Evolutionary conservation across 1,284 basidiomycete genomes (phyloP), one percentile per base, ranked within the genome.

Genomic region (Entoloma clypeatum): DNA sequence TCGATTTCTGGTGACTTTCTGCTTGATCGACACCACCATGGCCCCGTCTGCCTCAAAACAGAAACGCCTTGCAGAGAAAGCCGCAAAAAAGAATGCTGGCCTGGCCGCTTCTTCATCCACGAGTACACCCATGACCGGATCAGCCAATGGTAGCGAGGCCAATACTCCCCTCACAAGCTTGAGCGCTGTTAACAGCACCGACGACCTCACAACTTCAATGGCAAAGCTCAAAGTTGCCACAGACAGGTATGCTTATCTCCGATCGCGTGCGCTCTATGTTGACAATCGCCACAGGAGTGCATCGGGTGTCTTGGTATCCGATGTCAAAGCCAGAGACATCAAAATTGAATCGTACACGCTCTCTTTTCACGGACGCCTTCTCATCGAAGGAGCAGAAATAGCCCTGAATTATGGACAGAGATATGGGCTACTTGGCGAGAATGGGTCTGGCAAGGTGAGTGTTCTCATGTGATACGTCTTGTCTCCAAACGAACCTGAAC

Each of bases 281-380:
- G 38, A 48, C 41, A 14, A 45, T 48, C 25, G 23, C n/a, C 57
- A 22, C 53, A 88, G 87, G 77, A 90, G 86, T 52, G 88, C 90
- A 2, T 75, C 86, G 29, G 95, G 96, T 58, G 94, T 97, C 14
- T 75, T 99, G 28, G 85, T 90, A 35, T 97, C 92, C 33, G 96
- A 99, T 70, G 65, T 75, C 43, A 93, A 97, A 67, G 79, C 83
- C 43, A 85, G 95, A 50, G 95, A 99, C 71, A 87, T 99, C 75
- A 97, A 98, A 72, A 95, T 99, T 55, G 92, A 97, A 62, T 79
- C 85, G 38, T 99, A 85, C 67, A 96, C 93, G 4, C 80, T 99
- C 42, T 97, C 93, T 3, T 99, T 98, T 81, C 95, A 99, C 61
- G 95, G 95, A 26, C 81, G 95, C 44, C 72, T 98, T 18, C 77